phyloP scores from a whole-genome alignment of 2,329 filamentous ascomycete species.

The Akanthomyces lecanii region DNA sequence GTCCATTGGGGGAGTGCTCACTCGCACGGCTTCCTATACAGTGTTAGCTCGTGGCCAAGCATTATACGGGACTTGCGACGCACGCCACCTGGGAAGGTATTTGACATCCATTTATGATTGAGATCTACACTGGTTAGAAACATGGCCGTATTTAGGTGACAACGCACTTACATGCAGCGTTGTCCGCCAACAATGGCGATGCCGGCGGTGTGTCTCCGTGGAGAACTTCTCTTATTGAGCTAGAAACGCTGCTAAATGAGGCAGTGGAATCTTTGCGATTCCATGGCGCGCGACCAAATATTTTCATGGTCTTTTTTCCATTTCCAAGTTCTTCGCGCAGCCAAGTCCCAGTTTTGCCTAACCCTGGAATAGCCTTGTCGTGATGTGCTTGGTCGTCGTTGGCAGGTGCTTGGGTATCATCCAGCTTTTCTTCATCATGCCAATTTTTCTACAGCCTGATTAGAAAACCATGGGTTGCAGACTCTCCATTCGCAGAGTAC shows the following conservation, averaged over 20 bases:
- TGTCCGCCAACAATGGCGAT: slow-evolving; percentile 25
- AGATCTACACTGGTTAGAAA: slow-evolving; percentile 19
- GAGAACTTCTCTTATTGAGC: slow-evolving; percentile 38
- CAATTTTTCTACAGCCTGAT: neutral
- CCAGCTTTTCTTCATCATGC: neutral
- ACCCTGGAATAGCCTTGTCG: neutral
- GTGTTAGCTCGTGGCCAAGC: slow-evolving; percentile 13
- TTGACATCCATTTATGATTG: slow-evolving; percentile 12
- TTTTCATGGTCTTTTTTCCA: slow-evolving; percentile 29
- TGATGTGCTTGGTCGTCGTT: neutral
- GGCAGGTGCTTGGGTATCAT: neutral
- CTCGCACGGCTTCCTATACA: slow-evolving; percentile 44
- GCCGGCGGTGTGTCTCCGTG: slow-evolving; percentile 33
- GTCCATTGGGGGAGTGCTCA: slow-evolving; percentile 44
- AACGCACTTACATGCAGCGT: neutral
- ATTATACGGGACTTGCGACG: slow-evolving; percentile 18
- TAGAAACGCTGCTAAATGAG: slow-evolving; percentile 37
- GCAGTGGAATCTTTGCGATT: slow-evolving; percentile 35
- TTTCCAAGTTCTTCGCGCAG: slow-evolving; percentile 31
- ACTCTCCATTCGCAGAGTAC: neutral
- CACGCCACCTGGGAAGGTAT: slow-evolving; percentile 32
- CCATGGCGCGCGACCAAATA: slow-evolving; percentile 41
- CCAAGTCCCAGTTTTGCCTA: slow-evolving; percentile 23
- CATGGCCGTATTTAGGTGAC: neutral
- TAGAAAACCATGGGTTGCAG: neutral